These are phyloP conservation scores for Rubia tinctorum DNA, from an alignment of 305 asterid species.

Conservation along the genomic window DNA sequence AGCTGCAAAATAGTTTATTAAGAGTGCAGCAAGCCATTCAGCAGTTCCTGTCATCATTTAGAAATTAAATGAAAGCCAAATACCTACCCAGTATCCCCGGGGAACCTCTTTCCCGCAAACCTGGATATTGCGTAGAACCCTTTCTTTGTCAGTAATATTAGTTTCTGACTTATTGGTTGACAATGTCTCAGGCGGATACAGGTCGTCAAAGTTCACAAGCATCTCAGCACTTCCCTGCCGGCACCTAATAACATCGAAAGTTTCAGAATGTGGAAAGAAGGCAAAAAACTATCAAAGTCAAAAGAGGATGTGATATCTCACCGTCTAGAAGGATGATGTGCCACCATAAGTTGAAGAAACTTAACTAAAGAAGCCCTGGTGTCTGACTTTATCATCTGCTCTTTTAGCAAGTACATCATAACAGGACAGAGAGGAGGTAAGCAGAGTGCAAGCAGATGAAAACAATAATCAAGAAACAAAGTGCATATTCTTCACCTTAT, in stretches of 20 bases:
- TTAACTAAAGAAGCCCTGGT: constrained; percentile 53
- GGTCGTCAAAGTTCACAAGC: constrained; percentile 70
- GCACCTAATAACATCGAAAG: constrained; percentile 45
- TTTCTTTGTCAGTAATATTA: constrained; percentile 37
- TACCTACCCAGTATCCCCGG: constrained; percentile 88
- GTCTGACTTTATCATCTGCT: constrained; percentile 73
- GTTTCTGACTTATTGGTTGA: constrained; percentile 33
- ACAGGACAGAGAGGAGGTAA: neutral
- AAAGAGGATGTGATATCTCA: constrained; percentile 20
- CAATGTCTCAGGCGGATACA: constrained; percentile 34
- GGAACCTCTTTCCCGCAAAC: constrained; percentile 90
- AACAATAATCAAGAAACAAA: constrained; percentile 4
- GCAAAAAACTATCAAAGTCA: constrained; percentile 6
- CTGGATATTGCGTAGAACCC: constrained; percentile 37
- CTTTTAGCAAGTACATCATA: constrained; percentile 13
- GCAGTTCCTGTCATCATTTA: constrained; percentile 11
- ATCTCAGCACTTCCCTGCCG: constrained; percentile 86
- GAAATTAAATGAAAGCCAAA: constrained; percentile 14
- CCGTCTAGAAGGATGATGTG: constrained; percentile 93
- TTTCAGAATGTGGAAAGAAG: constrained; percentile 18
- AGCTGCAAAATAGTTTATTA: neutral
- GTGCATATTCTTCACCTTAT: constrained; percentile 46
- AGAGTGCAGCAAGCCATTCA: neutral
- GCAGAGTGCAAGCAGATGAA: neutral
- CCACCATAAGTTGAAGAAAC: constrained; percentile 80